A percentile compares a stretch with the other conserved stretches of the same genome.
Evolutionary conservation across 306 rosid species (phyloP).

Genomic region (Sophora flavescens): DNA sequence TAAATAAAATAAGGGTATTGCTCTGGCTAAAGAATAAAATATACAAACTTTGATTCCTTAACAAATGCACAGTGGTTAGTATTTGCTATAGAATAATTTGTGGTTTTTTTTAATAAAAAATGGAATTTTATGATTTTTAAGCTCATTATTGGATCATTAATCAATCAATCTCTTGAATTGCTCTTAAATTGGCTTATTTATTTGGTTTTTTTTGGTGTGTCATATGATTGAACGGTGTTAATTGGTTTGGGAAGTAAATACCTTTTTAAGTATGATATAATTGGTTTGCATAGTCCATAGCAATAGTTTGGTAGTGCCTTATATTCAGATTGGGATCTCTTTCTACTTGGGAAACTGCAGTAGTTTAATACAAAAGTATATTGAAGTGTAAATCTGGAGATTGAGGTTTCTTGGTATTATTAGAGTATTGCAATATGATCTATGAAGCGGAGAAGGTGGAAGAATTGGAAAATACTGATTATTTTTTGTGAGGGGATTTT

Average conservation of each 20-base stretch:
- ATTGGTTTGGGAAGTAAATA: background rate
- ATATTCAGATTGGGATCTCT: constrained; percentile 17
- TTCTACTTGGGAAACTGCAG: constrained; percentile 20
- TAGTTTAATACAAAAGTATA: background rate
- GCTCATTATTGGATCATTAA: background rate
- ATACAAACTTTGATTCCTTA: no score
- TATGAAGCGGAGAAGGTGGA: background rate
- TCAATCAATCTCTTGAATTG: background rate
- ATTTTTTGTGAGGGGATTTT: constrained; percentile 6
- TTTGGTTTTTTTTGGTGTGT: background rate
- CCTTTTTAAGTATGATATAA: constrained; percentile 6
- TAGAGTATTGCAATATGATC: constrained; percentile 1
- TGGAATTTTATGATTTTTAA: background rate
- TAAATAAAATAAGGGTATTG: background rate
- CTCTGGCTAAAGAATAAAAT: no score
- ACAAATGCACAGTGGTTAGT: no score
- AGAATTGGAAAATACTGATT: background rate
- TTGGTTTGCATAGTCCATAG: constrained; percentile 12
- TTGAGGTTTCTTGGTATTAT: constrained; percentile 22
- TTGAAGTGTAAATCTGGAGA: background rate
- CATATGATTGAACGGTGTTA: background rate
- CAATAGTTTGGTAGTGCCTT: constrained; percentile 11
- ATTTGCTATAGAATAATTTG: background rate
- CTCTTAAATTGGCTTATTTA: background rate
- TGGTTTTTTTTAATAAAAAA: background rate